Evolutionary conservation across 371 early-diverging fungal genomes (phyloP).

Genomic region (Mortierella sp.): DNA sequence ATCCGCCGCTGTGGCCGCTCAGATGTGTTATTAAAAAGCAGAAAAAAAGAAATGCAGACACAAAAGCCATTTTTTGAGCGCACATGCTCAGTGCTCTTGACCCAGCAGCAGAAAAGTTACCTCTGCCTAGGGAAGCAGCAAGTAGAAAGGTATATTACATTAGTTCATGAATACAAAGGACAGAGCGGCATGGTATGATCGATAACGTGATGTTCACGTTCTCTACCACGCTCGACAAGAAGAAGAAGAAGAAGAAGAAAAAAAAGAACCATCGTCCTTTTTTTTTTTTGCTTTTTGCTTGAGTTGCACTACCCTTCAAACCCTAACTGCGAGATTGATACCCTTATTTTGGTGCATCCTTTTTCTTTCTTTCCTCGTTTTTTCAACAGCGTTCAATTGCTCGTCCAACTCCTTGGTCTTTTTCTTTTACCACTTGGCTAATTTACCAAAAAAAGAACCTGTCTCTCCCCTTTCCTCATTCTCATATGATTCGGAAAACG

Average conservation of each 20-base stretch:
- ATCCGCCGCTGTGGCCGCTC: slow-evolving; percentile 6
- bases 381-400: not conserved
- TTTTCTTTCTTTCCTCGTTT: too few relatives aligned
- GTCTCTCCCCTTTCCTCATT: not conserved
- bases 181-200: not conserved
- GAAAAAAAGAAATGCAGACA: not conserved
- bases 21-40: slow-evolving; percentile 3
- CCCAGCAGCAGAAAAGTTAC: not conserved
- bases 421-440: not conserved
- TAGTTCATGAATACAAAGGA: not conserved
- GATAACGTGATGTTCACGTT: not conserved
- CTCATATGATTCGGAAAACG: not conserved
- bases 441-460: not conserved
- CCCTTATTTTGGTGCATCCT: too few relatives aligned
- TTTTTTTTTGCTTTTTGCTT: too few relatives aligned
- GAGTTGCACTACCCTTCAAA: too few relatives aligned
- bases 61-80: not conserved
- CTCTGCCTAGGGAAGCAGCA: not conserved
- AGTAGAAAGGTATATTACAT: not conserved
- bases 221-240: too few relatives aligned
- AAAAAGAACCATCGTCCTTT: too few relatives aligned
- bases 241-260: too few relatives aligned
- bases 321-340: too few relatives aligned
- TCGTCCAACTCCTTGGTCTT: not conserved
- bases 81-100: slow-evolving; percentile 1